Percentiles rank a stretch among this genome's conserved stretches.
phyloP scores from a whole-genome alignment of 805 yeast species.

The Barnettozyma botsteinii region DNA sequence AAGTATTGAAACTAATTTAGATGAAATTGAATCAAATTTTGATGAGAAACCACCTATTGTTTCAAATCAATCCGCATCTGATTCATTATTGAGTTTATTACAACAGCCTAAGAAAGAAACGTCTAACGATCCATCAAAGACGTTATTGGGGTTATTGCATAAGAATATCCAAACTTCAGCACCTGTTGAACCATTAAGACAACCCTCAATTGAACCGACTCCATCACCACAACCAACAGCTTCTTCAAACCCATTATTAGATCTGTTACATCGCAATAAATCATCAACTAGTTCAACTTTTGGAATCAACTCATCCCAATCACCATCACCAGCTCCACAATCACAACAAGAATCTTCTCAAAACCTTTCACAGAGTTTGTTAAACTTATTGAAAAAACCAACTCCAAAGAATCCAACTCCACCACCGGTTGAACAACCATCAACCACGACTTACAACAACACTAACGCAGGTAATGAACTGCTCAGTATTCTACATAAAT shows the following conservation, averaged over 20 bases:
- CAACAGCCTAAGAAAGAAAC: background rate
- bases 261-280: background rate
- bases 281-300: background rate
- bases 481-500: background rate
- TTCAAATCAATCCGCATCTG: background rate
- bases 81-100: background rate
- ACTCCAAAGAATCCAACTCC: background rate
- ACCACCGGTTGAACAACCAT: conserved; percentile 17
- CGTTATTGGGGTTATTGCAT: conserved; percentile 3
- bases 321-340: background rate
- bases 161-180: conserved; percentile 12
- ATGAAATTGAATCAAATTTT: conserved; percentile 7
- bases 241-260: conserved; percentile 4
- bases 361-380: conserved; percentile 1
- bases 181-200: too few species aligned
- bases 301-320: too few species aligned
- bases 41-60: background rate
- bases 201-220: conserved; percentile 3
- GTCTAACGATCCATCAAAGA: conserved; percentile 5
- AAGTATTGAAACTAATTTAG: conserved; percentile 1
- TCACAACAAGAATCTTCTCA: background rate
- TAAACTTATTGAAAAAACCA: conserved; percentile 5
- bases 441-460: background rate
- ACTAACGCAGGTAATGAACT: conserved; percentile 2
- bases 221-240: background rate